These are phyloP conservation scores for Pseudoturritis turrita DNA, from an alignment of 345 rosid genomes.

Conservation along the genomic window DNA sequence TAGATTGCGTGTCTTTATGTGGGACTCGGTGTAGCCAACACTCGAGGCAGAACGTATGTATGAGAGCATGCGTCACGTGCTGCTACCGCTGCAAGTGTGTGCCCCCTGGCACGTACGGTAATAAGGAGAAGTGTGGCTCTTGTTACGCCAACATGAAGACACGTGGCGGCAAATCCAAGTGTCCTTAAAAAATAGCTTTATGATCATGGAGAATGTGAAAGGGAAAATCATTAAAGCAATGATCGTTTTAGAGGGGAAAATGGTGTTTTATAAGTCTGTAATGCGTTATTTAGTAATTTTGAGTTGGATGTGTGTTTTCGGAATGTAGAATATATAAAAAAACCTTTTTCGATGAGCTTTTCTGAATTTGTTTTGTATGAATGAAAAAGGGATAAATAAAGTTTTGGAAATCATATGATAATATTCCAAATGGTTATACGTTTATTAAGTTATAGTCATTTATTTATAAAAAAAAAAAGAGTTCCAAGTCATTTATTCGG, in stretches of 20 bases:
- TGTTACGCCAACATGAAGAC: slow-evolving; percentile 89
- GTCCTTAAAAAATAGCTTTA: slow-evolving; percentile 54
- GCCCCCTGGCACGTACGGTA: slow-evolving; percentile 92
- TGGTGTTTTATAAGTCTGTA: neutral
- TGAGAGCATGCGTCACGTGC: slow-evolving; percentile 84
- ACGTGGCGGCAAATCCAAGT: slow-evolving; percentile 51
- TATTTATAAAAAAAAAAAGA: too few relatives aligned
- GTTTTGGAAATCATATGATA: neutral
- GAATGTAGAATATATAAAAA: neutral
- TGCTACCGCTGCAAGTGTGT: slow-evolving; percentile 92
- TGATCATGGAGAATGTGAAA: neutral
- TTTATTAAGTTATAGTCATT: neutral
- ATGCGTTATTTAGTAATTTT: slow-evolving; percentile 1
- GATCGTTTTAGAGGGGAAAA: neutral
- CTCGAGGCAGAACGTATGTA: slow-evolving; percentile 61
- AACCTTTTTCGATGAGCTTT: neutral
- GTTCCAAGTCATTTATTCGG: neutral
- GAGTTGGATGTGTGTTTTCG: slow-evolving; percentile 11
- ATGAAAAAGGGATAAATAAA: neutral
- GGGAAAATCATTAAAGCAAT: neutral
- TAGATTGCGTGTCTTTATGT: slow-evolving; percentile 77
- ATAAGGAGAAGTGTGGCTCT: slow-evolving; percentile 74
- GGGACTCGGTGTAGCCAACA: slow-evolving; percentile 66
- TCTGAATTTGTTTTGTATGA: neutral
- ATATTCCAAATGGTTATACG: neutral